These are phyloP conservation scores for Coemansia aciculifera DNA, from an alignment of 192 early-diverging fungal genomes.

Conservation along the genomic window DNA sequence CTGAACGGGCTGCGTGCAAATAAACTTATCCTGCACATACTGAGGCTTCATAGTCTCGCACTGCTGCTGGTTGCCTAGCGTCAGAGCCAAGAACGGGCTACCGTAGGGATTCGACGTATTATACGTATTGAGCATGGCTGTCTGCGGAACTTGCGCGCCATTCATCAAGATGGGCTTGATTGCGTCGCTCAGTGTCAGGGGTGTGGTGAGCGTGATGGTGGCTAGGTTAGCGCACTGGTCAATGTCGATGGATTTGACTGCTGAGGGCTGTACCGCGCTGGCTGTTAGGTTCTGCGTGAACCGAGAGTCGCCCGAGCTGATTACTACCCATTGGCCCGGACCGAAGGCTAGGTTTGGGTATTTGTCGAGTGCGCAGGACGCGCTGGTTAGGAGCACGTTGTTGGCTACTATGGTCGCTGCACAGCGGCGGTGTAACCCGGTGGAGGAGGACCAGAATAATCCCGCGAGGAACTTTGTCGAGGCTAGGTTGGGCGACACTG, in stretches of 20 bases:
- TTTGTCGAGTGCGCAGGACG: conserved; percentile 25
- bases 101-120: conserved; percentile 24
- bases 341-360: conserved; percentile 27
- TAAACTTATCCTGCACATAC: conserved; percentile 13
- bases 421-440: conserved; percentile 34
- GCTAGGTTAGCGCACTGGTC: conserved; percentile 42
- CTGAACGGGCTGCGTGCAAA: conserved; percentile 43
- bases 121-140: conserved; percentile 22
- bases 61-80: conserved; percentile 15
- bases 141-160: conserved; percentile 1
- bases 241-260: conserved; percentile 24
- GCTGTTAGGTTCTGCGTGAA: conserved; percentile 15
- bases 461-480: conserved; percentile 39
- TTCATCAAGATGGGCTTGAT: conserved; percentile 33
- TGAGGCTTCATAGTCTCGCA: conserved; percentile 27
- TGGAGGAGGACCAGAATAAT: conserved; percentile 39
- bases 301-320: conserved; percentile 30
- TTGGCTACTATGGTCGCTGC: conserved; percentile 40
- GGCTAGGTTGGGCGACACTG: conserved; percentile 19
- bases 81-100: conserved; percentile 27
- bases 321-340: conserved; percentile 33
- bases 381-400: conserved; percentile 45
- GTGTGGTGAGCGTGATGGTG: conserved; percentile 26
- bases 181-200: conserved; percentile 14
- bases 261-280: conserved; percentile 1